Conservation (phyloP, 2,329 filamentous ascomycete genomes). For the Fusarium dlaminii region DNA sequence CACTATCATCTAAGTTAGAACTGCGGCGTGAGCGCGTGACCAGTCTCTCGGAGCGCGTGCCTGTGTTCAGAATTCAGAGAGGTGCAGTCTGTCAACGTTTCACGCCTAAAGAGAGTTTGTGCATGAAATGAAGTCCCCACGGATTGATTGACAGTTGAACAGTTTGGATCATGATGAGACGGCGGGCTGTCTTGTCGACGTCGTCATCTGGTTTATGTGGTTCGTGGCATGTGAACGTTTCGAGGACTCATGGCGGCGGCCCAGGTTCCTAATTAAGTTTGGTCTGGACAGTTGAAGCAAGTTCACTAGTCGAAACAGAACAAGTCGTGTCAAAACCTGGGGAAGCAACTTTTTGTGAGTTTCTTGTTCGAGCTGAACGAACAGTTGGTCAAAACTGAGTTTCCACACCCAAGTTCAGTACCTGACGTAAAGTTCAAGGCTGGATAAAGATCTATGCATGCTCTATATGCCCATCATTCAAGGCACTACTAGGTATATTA, state of each 20-base stretch:
- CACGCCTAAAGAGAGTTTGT: slow-evolving; percentile 7
- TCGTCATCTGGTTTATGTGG: neutral
- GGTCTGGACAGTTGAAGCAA: slow-evolving; percentile 7
- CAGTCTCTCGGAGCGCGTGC: slow-evolving; percentile 13
- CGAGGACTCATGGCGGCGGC: slow-evolving; percentile 21
- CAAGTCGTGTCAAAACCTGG: slow-evolving; percentile 30
- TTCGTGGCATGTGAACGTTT: slow-evolving; percentile 35
- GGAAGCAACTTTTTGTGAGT: slow-evolving; percentile 19
- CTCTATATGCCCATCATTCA: neutral
- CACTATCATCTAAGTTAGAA: neutral
- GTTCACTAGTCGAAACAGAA: slow-evolving; percentile 10
- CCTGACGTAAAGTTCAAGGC: neutral
- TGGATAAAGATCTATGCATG: neutral
- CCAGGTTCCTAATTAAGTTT: slow-evolving; percentile 34
- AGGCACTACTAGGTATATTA: neutral
- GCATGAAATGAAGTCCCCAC: slow-evolving; percentile 16
- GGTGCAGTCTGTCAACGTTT: neutral
- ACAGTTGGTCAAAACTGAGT: neutral
- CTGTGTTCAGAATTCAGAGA: slow-evolving; percentile 7
- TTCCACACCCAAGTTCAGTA: neutral
- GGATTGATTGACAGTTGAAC: slow-evolving; percentile 16
- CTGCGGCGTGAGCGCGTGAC: slow-evolving; percentile 27
- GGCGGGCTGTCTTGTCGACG: neutral
- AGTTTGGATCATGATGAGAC: neutral
- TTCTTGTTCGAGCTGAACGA: neutral